Percentiles rank a stretch among this genome's conserved stretches.
These are phyloP conservation scores for Paraphaeosphaeria minitans DNA, from an alignment of 2,329 filamentous ascomycete genomes.

Conservation along the genomic window DNA sequence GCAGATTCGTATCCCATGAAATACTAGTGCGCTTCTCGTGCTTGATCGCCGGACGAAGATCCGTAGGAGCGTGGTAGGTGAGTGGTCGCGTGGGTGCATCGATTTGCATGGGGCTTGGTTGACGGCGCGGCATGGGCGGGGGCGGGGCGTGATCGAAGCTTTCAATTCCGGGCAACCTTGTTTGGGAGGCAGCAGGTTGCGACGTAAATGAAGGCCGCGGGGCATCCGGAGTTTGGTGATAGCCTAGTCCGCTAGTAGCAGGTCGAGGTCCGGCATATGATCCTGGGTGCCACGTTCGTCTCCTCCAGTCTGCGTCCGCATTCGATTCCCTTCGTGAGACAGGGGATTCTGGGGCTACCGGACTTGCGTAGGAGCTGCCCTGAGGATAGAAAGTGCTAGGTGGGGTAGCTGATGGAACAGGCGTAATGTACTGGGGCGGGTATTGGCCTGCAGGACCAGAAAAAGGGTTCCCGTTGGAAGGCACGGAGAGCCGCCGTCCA, in stretches of 20 bases:
- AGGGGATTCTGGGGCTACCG: constrained; percentile 66
- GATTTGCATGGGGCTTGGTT: constrained; percentile 77
- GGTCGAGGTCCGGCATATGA: constrained; percentile 65
- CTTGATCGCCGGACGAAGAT: constrained; percentile 29
- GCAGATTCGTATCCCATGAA: constrained; percentile 69
- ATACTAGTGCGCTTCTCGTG: constrained; percentile 44
- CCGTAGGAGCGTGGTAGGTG: constrained; percentile 42
- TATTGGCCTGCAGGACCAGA: constrained; percentile 67
- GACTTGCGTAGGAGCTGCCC: constrained; percentile 68
- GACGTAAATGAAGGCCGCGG: constrained; percentile 61
- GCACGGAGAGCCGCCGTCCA: constrained; percentile 79
- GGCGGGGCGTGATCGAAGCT: constrained; percentile 81
- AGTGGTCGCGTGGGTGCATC: constrained; percentile 60
- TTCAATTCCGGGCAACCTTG: constrained; percentile 86
- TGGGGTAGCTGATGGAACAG: constrained; percentile 60
- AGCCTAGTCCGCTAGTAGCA: constrained; percentile 73
- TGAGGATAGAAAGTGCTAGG: constrained; percentile 60
- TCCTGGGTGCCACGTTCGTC: constrained; percentile 90
- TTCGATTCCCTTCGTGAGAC: constrained; percentile 71
- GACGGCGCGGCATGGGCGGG: constrained; percentile 65
- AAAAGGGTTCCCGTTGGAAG: constrained; percentile 76
- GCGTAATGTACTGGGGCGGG: constrained; percentile 62
- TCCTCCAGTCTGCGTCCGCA: constrained; percentile 77
- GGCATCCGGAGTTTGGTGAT: constrained; percentile 73
- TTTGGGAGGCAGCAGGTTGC: constrained; percentile 61